Base-by-base conservation (phyloP, 2,329 filamentous ascomycete species). In the Epichloe uncinata region DNA sequence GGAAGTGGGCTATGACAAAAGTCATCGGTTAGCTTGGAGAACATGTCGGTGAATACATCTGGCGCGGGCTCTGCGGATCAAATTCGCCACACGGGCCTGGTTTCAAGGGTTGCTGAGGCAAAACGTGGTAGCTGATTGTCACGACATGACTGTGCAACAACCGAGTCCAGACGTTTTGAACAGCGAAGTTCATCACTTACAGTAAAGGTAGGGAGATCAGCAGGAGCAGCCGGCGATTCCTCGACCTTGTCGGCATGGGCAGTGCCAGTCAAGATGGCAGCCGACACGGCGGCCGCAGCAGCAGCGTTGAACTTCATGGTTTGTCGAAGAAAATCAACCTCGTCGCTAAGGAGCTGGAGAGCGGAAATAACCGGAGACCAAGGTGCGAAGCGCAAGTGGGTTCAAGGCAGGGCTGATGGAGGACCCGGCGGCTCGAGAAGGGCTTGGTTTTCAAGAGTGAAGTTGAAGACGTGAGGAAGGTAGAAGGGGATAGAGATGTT, bases 281-380 rank as follows among this genome's bases (percentile, higher is more conserved):
- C 85, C 66, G 87, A 84, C 63, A 85, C n/a, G n/a, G n/a, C 78
- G 58, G 85, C 80, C 58, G 84, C 84, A 62, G 88, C 79, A 64
- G 85, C 80, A 67, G 85, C 75, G 72, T 85, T 84, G 71, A 95
- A 81, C 81, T 85, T 87, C 88, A 95, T 94, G 65, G 64, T 82
- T 76, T 40, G 45, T 33, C 30, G 48, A 48, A 42, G 48, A 49
- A 37, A 37, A 16, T 46, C 44, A 36, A 20, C 7, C 22, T 30
- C 40, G 40, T 30, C 8, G 38, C 35, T 35, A 34, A 22, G 18
- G 45, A 54, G 52, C 84, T 89, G 90, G 65, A 45, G 44, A 43
- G 43, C 36, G 36, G 5, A 47, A 44, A 34, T 48, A 37, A 37
- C 41, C 42, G 49, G 47, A 35, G 41, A 47, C 47, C 50, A 11